A percentile compares a stretch with the other conserved stretches of the same genome.
phyloP scores from a whole-genome alignment of 2,329 filamentous ascomycete genomes.

The Metarhizium brunneum region DNA sequence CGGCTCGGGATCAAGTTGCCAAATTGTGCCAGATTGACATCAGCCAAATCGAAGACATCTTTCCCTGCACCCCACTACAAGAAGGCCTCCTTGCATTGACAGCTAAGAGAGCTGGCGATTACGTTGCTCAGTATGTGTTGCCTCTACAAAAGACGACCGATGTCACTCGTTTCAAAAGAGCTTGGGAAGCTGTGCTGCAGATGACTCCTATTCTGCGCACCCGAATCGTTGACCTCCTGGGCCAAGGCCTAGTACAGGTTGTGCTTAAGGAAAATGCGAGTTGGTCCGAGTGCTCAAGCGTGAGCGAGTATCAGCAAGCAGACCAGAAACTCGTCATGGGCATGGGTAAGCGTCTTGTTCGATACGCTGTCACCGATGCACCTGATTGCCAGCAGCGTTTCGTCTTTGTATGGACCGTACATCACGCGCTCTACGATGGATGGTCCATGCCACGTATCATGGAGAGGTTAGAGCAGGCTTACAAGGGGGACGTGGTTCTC shows the following conservation, averaged over 20 bases:
- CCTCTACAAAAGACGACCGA: conserved; percentile 1
- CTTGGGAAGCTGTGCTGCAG: conserved; percentile 6
- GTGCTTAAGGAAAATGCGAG: conserved; percentile 26
- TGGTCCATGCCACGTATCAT: conserved; percentile 37
- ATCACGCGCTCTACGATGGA: conserved; percentile 42
- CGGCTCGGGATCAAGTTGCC: not conserved
- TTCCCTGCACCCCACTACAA: conserved; percentile 9
- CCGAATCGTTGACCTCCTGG: conserved; percentile 3
- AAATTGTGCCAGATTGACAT: not conserved
- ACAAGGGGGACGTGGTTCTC: conserved; percentile 19
- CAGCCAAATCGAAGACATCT: conserved; percentile 5
- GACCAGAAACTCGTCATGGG: conserved; percentile 19
- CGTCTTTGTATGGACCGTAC: conserved; percentile 28
- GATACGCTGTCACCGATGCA: conserved; percentile 5
- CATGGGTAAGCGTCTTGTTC: conserved; percentile 11
- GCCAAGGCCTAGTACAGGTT: conserved; percentile 29
- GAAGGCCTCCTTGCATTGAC: conserved; percentile 8
- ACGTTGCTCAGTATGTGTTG: conserved; percentile 3
- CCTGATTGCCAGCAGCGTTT: not conserved
- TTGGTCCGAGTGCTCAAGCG: conserved; percentile 17
- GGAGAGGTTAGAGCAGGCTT: conserved; percentile 28
- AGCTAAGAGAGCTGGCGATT: conserved; percentile 4
- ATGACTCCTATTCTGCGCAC: conserved; percentile 7
- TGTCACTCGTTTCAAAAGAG: not conserved
- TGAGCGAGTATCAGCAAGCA: conserved; percentile 23